phyloP scores from a whole-genome alignment of 1,284 basidiomycete genomes.

The Puccinia novopanici region DNA sequence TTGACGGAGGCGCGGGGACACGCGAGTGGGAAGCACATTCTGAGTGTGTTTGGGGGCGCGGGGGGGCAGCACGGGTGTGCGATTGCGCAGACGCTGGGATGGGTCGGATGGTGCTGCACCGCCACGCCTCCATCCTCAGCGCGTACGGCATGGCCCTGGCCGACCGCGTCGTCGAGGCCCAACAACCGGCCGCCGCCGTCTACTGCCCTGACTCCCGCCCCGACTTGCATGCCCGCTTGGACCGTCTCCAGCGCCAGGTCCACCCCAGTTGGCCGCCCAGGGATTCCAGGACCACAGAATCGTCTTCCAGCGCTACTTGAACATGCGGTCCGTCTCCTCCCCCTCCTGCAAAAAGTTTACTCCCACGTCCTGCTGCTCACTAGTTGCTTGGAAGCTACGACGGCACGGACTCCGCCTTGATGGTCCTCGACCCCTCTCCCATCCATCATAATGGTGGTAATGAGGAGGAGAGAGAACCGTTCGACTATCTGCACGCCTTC shows the following conservation, averaged over 20 bases:
- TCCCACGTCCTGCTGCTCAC: too few species aligned
- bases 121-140: conserved; percentile 80
- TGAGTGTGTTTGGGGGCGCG: conserved; percentile 86
- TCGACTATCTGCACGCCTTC: conserved; percentile 31
- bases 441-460: background rate
- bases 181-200: conserved; percentile 56
- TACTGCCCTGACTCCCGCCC: conserved; percentile 53
- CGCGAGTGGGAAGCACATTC: conserved; percentile 79
- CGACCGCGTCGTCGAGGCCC: conserved; percentile 64
- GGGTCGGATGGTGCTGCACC: conserved; percentile 78
- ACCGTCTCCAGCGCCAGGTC: conserved; percentile 52
- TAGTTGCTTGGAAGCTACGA: too few species aligned
- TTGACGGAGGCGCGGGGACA: conserved; percentile 87
- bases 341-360: too few species aligned
- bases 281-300: conserved; percentile 27
- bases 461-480: background rate
- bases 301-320: conserved; percentile 37
- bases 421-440: conserved; percentile 29
- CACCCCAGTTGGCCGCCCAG: background rate
- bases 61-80: conserved; percentile 91
- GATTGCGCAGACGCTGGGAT: conserved; percentile 80
- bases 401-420: conserved; percentile 49
- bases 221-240: background rate
- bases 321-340: conserved; percentile 26
- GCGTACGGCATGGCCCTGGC: conserved; percentile 87